A percentile compares a stretch with the other conserved stretches of the same genome.
Evolutionary conservation across 2,329 filamentous ascomycete genomes (phyloP).

Genomic region (Tolypocladium endophyticum): DNA sequence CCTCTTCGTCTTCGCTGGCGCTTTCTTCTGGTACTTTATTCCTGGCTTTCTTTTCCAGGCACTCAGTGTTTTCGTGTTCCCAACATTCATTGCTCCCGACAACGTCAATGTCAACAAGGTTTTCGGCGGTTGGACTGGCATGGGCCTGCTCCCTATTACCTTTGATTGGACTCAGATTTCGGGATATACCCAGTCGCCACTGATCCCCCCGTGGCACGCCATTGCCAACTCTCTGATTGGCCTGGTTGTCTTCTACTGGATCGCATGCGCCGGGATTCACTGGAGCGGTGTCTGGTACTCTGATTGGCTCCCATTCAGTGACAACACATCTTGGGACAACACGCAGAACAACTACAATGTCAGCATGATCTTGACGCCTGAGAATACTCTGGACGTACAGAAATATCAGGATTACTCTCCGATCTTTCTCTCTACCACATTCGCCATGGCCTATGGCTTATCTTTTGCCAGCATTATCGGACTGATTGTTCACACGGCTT

Average conservation of each 20-base stretch:
- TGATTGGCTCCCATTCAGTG: conserved; percentile 44
- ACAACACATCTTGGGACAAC: conserved; percentile 45
- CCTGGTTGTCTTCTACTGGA: conserved; percentile 28
- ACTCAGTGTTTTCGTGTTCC: conserved; percentile 43
- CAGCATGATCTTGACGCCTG: conserved; percentile 34
- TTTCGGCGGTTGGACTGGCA: conserved; percentile 41
- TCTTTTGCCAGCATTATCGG: conserved; percentile 39
- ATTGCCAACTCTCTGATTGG: conserved; percentile 35
- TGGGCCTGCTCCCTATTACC: conserved; percentile 42
- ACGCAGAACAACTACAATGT: conserved; percentile 40
- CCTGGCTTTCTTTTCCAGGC: conserved; percentile 38
- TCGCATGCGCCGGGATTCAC: conserved; percentile 34
- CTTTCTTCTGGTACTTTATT: conserved; percentile 43
- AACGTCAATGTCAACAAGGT: conserved; percentile 43
- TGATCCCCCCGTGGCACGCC: conserved; percentile 29
- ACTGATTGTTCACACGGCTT: conserved; percentile 22
- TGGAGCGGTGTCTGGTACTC: conserved; percentile 34
- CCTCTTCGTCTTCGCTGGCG: conserved; percentile 25
- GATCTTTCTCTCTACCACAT: conserved; percentile 38
- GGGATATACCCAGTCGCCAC: conserved; percentile 29
- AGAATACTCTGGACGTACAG: conserved; percentile 34
- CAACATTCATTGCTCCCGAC: conserved; percentile 43
- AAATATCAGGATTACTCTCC: conserved; percentile 43
- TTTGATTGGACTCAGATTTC: conserved; percentile 34
- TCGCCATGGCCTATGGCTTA: conserved; percentile 24